Evolutionary conservation across 805 yeast species (phyloP).

Genomic region (Kuraishia cidri): DNA sequence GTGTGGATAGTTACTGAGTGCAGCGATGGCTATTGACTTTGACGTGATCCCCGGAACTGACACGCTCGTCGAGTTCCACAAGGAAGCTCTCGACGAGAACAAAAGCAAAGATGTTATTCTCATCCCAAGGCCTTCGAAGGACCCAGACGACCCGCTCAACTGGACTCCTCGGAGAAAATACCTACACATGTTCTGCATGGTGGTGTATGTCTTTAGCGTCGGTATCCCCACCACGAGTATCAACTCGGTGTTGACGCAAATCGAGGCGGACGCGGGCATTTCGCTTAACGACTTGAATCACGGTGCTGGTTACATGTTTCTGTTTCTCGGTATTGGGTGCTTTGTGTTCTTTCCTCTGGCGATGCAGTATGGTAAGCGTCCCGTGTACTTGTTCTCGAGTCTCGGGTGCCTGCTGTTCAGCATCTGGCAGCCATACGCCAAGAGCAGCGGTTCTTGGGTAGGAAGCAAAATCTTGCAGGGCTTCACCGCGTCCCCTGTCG

Average conservation of each 20-base stretch:
- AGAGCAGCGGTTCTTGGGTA: slow-evolving; percentile 20
- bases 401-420: slow-evolving; percentile 18
- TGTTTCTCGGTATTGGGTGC: slow-evolving; percentile 30
- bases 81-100: not conserved
- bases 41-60: slow-evolving; percentile 1
- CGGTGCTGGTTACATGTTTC: slow-evolving; percentile 27
- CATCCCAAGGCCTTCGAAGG: slow-evolving; percentile 58
- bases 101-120: slow-evolving; percentile 31
- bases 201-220: slow-evolving; percentile 24
- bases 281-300: slow-evolving; percentile 22
- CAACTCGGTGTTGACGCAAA: slow-evolving; percentile 15
- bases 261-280: slow-evolving; percentile 10
- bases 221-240: slow-evolving; percentile 16
- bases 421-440: slow-evolving; percentile 23
- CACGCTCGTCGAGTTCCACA: slow-evolving; percentile 1
- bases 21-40: not conserved
- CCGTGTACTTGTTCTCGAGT: slow-evolving; percentile 22
- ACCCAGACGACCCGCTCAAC: slow-evolving; percentile 64
- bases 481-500: slow-evolving; percentile 26
- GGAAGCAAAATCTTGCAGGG: slow-evolving; percentile 21
- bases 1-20: no score
- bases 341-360: slow-evolving; percentile 27
- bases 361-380: slow-evolving; percentile 27
- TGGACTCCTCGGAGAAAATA: slow-evolving; percentile 45
- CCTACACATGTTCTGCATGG: slow-evolving; percentile 32